Evolutionary conservation across 176 grass and related monocot genomes (phyloP), one percentile per base, ranked within the genome.

Genomic region (Cenchrus purpureus): DNA sequence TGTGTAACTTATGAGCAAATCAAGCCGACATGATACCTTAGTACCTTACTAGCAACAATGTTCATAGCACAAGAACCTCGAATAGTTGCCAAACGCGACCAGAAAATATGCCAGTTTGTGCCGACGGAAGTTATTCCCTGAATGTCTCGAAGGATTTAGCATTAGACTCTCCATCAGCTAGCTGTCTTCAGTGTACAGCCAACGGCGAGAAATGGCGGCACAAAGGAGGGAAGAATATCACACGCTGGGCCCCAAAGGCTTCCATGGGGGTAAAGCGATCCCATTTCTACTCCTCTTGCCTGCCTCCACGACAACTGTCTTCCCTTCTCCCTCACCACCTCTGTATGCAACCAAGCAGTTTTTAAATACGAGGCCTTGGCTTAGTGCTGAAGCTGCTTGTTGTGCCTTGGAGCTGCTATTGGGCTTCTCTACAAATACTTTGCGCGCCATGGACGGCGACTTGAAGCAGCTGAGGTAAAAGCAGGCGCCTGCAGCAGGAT

Each of bases 231-330:
- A 76, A 86, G 68, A 46, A 45, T 68, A 77, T 67, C 81, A 55
- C 25, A 73, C 74, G 78, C 83, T 60, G 49, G 81, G 74, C 25
- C 62, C 69, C 46, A 25, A 80, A 63, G n/a, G n/a, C 28, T 76
- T 92, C 65, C 74, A 86, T 81, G 83, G 69, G 45, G 89, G 28
- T 62, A 90, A 95, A 88, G 87, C 74, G 82, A 94, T 92, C 58
- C 84, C 87, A 91, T 68, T 42, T 75, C 78, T 77, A 81, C 89
- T 87, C 65, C 81, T 85, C 66, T 76, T 86, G 63, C 79, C 81
- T 82, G 52, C 74, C 68, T 80, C 66, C 66, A 88, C 51, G 86
- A 61, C 74, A 83, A 48, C n/a, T 34, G 67, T 51, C 64, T 75
- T 89, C 4, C 61, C 28, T 37, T 79, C 65, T 44, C 32, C 8